A percentile compares a stretch with the other conserved stretches of the same genome.
Conservation (phyloP, 495 filamentous ascomycete genomes). For the Podospora bellae-mahoneyi region DNA sequence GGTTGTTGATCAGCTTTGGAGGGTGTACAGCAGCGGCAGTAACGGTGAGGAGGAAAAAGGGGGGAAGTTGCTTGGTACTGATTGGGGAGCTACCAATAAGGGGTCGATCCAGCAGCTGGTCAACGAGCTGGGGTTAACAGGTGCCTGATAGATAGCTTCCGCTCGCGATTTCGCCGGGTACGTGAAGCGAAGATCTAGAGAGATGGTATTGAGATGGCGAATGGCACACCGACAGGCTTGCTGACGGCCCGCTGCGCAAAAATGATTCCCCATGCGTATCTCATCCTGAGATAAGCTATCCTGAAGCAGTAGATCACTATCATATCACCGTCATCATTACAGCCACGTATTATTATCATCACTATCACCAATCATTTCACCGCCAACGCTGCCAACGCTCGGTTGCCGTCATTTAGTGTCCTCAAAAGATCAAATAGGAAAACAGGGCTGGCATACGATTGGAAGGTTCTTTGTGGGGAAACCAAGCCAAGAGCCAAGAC, state of each 20-base stretch:
- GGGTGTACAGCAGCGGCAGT: conserved; percentile 27
- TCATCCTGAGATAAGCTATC: neutral
- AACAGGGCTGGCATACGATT: neutral
- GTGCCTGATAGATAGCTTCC: neutral
- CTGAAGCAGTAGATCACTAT: neutral
- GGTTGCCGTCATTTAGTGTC: neutral
- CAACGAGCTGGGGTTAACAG: conserved; percentile 5
- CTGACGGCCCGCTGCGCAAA: neutral
- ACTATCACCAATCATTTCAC: neutral
- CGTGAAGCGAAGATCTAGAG: neutral
- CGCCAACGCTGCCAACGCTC: neutral
- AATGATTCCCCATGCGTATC: neutral
- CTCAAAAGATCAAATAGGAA: neutral
- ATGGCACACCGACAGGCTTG: neutral
- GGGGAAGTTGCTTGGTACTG: neutral
- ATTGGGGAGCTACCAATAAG: neutral
- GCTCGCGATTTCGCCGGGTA: too few species aligned
- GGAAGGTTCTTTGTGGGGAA: neutral
- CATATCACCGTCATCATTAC: neutral
- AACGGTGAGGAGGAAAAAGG: conserved; percentile 42
- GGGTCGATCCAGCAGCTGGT: neutral
- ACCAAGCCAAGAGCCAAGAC: neutral
- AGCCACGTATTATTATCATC: neutral
- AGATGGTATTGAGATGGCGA: neutral
- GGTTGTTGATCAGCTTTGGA: conserved; percentile 50